phyloP scores from a whole-genome alignment of 192 early-diverging fungal genomes.

The Kappamyces sp. region DNA sequence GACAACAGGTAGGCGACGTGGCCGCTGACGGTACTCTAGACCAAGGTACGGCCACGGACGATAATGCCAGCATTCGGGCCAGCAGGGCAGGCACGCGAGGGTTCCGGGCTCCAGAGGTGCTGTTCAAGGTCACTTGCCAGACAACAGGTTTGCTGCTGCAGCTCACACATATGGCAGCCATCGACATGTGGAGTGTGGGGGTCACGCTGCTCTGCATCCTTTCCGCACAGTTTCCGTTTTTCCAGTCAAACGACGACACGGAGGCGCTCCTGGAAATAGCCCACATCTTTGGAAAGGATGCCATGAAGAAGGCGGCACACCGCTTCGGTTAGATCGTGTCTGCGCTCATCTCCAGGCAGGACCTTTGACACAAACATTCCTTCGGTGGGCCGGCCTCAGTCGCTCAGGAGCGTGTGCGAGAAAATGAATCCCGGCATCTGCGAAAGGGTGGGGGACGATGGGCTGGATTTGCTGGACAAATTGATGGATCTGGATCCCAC shows the following conservation, averaged over 20 bases:
- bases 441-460: slow-evolving; percentile 28
- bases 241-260: slow-evolving; percentile 76
- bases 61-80: slow-evolving; percentile 32
- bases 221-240: slow-evolving; percentile 82
- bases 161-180: slow-evolving; percentile 38
- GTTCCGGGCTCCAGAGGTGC: slow-evolving; percentile 88
- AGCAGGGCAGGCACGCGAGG: slow-evolving; percentile 89
- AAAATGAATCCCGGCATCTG: slow-evolving; percentile 17
- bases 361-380: slow-evolving; percentile 16
- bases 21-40: too few relatives aligned
- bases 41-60: too few relatives aligned
- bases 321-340: slow-evolving; percentile 47
- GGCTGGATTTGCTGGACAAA: slow-evolving; percentile 49
- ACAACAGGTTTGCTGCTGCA: slow-evolving; percentile 53
- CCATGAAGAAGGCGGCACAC: slow-evolving; percentile 66
- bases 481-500: slow-evolving; percentile 50
- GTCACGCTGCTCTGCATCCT: slow-evolving; percentile 78
- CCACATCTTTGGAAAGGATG: slow-evolving; percentile 66
- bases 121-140: slow-evolving; percentile 74
- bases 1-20: too few relatives aligned
- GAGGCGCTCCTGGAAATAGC: slow-evolving; percentile 84
- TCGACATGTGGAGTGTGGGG: slow-evolving; percentile 92
- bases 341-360: neutral
- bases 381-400: neutral
- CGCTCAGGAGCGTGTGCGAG: slow-evolving; percentile 1